Evolutionary conservation across 2,329 filamentous ascomycete species (phyloP), one percentile per base, ranked within the genome.

Genomic region (Talaromyces pinophilus): DNA sequence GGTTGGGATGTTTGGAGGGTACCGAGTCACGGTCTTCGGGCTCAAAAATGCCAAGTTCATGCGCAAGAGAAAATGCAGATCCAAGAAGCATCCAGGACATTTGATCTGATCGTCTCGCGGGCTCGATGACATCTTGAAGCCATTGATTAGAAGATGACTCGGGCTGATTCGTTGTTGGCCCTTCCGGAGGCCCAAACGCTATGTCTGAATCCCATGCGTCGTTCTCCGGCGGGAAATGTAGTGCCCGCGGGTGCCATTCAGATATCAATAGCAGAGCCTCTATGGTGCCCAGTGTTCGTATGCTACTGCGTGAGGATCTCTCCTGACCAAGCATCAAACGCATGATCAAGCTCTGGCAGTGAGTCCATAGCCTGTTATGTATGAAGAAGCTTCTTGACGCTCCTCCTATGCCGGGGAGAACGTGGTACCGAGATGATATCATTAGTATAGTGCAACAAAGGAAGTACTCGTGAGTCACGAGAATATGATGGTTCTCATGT

Each of bases 1-100:
- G 63, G 0, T 67, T 46, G 8, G 62, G 65, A 64, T 67, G 68
- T 55, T 66, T 38, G 25, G 59, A 60, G n/a, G 63, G 68, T 66
- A 54, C 65, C 76, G 10, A 74, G 19, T 74, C 74, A 19, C 59
- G 67, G 35, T 70, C 67, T 10, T 70, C 70, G 52, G 79, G 73
- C 62, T 82, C 76, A 70, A 84, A 81, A 10, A 84, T 73, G 3
- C 82, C 79, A 17, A 85, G 76, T 69, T 85, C 82, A 62, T 85
- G 82, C 1, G 82, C 82, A 10, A 86, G 74, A 2, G 82, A 82
- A 35, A 83, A 70, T 1, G 82, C 84, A 67, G 81, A 81, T 17
- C 83, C 83, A 55, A 86, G 78, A 35, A 86, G 70, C 81, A 85
- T 86, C 84, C 84, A 86, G 1, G 84, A 86, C 84, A 86, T 86